Evolutionary conservation across 495 filamentous ascomycete species (phyloP).

Genomic region (Entonaema liquescens): DNA sequence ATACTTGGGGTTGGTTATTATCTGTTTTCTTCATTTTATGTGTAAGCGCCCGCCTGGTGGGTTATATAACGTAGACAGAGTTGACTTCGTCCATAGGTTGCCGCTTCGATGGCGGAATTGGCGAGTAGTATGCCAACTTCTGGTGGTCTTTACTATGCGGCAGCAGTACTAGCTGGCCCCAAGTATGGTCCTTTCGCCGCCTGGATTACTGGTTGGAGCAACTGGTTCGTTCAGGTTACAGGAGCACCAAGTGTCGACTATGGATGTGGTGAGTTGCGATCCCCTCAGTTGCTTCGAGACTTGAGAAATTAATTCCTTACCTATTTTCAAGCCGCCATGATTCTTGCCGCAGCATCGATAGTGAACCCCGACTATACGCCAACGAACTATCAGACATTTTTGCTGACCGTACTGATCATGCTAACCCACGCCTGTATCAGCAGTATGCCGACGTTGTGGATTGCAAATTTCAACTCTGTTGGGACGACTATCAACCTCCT

Average conservation of each 20-base stretch:
- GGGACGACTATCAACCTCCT: slow-evolving; percentile 80
- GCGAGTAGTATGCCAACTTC: slow-evolving; percentile 55
- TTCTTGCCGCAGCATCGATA: slow-evolving; percentile 75
- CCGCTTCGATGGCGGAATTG: slow-evolving; percentile 41
- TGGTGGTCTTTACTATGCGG: slow-evolving; percentile 81
- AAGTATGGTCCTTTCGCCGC: slow-evolving; percentile 79
- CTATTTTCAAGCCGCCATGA: slow-evolving; percentile 68
- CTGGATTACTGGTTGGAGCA: slow-evolving; percentile 80
- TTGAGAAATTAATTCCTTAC: slow-evolving; percentile 51
- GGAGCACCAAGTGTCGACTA: slow-evolving; percentile 68
- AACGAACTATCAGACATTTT: slow-evolving; percentile 72
- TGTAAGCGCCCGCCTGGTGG: slow-evolving; percentile 56
- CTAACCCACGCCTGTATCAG: slow-evolving; percentile 74
- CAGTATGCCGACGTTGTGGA: slow-evolving; percentile 77
- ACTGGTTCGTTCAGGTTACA: slow-evolving; percentile 77
- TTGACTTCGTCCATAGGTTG: slow-evolving; percentile 25
- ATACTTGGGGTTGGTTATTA: slow-evolving; percentile 85
- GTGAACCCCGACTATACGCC: slow-evolving; percentile 71
- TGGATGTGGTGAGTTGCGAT: slow-evolving; percentile 44
- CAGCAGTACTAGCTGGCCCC: slow-evolving; percentile 79
- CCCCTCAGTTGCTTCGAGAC: too few relatives aligned
- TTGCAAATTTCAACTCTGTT: slow-evolving; percentile 78
- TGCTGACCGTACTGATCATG: slow-evolving; percentile 75
- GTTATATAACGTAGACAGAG: slow-evolving; percentile 70
- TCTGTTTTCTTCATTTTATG: slow-evolving; percentile 79